Conservation (phyloP, 495 filamentous ascomycete genomes). For the Bacidia rubella region DNA sequence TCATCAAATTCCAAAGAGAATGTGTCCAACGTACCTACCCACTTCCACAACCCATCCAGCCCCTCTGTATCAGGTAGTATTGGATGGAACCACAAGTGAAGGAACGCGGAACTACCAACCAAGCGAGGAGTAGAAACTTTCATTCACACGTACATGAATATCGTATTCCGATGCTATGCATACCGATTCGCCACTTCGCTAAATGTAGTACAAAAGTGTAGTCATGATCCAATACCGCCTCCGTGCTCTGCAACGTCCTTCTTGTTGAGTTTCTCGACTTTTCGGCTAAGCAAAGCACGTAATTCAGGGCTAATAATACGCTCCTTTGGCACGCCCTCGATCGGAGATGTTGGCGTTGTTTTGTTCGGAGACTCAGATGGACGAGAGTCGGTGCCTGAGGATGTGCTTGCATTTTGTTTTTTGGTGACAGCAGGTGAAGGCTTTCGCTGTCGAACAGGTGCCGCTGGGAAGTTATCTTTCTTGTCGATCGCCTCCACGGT, state of each 20-base stretch:
- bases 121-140: no score
- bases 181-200: no score
- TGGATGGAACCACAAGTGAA: no score
- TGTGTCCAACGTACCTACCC: no score
- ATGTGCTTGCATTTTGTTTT: slow-evolving; percentile 17
- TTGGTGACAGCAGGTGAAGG: slow-evolving; percentile 18
- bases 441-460: slow-evolving; percentile 40
- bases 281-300: slow-evolving; percentile 56
- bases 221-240: slow-evolving; percentile 21
- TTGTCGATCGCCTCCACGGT: slow-evolving; percentile 77
- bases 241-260: slow-evolving; percentile 35
- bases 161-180: neutral
- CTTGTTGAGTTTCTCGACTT: slow-evolving; percentile 49
- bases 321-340: slow-evolving; percentile 25
- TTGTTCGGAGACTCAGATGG: neutral
- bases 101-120: no score
- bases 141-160: no score
- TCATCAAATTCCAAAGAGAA: no score
- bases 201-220: neutral
- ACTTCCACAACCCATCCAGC: no score
- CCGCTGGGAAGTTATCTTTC: slow-evolving; percentile 68
- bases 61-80: no score
- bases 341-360: neutral
- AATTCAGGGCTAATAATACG: slow-evolving; percentile 74
- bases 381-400: slow-evolving; percentile 7